phyloP scores from a whole-genome alignment of 768 basidiomycete genomes.

The Mycena maculata region DNA sequence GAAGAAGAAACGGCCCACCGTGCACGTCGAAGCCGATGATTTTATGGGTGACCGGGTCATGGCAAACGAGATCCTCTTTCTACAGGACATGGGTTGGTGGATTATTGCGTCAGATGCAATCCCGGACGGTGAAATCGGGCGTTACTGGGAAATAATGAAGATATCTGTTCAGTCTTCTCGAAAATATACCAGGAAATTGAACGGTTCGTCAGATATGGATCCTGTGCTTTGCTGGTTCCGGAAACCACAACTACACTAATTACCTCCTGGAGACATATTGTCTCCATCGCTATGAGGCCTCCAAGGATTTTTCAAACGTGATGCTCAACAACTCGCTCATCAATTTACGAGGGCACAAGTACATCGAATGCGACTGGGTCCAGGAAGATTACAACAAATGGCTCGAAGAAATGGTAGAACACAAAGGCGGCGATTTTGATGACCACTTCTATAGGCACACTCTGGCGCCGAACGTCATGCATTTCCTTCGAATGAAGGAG shows the following conservation, averaged over 20 bases:
- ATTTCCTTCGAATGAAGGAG: slow-evolving; percentile 16
- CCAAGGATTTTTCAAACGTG: slow-evolving; percentile 15
- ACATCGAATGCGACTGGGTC: neutral
- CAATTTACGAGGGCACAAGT: slow-evolving; percentile 20
- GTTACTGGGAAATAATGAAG: slow-evolving; percentile 16
- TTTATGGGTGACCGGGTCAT: slow-evolving; percentile 24
- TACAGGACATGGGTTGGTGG: slow-evolving; percentile 23
- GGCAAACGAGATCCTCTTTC: slow-evolving; percentile 14
- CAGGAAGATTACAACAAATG: slow-evolving; percentile 34
- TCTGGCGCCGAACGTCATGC: slow-evolving; percentile 18
- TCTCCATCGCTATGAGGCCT: slow-evolving; percentile 23
- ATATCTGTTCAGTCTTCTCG: neutral
- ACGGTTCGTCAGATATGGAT: neutral
- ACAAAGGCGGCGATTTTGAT: slow-evolving; percentile 21
- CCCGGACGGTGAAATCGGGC: slow-evolving; percentile 1
- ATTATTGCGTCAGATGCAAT: slow-evolving; percentile 1
- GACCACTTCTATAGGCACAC: slow-evolving; percentile 25
- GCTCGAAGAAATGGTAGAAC: slow-evolving; percentile 24
- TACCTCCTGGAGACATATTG: slow-evolving; percentile 22
- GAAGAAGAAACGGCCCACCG: neutral
- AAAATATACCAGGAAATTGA: no score
- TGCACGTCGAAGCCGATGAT: slow-evolving; percentile 3
- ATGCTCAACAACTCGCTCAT: slow-evolving; percentile 33
- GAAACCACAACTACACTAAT: slow-evolving; percentile 6
- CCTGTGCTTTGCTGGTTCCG: neutral